phyloP scores from a whole-genome alignment of 2,329 filamentous ascomycete genomes.

The Bipolaris victoriae region DNA sequence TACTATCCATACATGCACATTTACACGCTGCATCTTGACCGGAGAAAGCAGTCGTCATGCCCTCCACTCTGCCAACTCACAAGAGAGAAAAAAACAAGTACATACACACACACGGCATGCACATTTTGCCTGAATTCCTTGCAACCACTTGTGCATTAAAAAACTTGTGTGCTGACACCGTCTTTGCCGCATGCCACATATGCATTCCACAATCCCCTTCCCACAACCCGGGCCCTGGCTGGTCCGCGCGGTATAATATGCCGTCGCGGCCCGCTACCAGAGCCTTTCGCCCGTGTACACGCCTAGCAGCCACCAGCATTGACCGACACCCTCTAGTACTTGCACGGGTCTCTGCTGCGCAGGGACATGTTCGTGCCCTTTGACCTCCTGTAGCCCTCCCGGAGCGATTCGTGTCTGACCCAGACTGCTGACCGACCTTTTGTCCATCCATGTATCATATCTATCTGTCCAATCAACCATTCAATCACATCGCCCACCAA shows the following conservation, averaged over 20 bases:
- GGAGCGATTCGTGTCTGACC: constrained; percentile 6
- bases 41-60: not conserved
- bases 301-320: constrained; percentile 20
- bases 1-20: constrained; percentile 3
- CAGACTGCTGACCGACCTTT: constrained; percentile 2
- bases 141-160: constrained; percentile 17
- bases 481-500: too few relatives aligned
- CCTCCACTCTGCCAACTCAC: not conserved
- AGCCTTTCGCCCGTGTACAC: constrained; percentile 12
- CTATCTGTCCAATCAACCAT: too few relatives aligned
- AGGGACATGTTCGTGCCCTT: constrained; percentile 11
- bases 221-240: constrained; percentile 4
- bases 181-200: constrained; percentile 6
- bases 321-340: constrained; percentile 22
- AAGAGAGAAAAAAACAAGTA: too few relatives aligned
- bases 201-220: constrained; percentile 17
- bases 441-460: not conserved
- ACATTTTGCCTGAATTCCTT: constrained; percentile 26
- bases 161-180: constrained; percentile 15
- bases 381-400: not conserved
- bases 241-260: constrained; percentile 11
- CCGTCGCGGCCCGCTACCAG: constrained; percentile 21
- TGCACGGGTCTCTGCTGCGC: constrained; percentile 26
- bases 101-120: too few relatives aligned
- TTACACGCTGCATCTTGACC: too few relatives aligned